Percentiles rank a stretch among this genome's conserved stretches.
These are phyloP conservation scores for Coffea humblotiana DNA, from an alignment of 305 asterid genomes.

Conservation along the genomic window DNA sequence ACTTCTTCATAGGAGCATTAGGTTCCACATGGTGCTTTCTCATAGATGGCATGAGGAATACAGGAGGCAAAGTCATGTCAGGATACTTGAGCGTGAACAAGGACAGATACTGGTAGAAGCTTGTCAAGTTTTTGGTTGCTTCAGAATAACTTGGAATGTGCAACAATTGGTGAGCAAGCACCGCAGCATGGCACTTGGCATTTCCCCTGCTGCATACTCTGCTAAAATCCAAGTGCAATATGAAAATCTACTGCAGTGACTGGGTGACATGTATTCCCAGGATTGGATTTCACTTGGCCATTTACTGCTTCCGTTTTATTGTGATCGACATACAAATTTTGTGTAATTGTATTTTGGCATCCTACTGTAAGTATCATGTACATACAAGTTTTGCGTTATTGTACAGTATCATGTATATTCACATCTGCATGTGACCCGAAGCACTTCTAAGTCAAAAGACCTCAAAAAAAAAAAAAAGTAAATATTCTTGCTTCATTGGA, in stretches of 20 bases:
- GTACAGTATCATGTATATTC: too few relatives aligned
- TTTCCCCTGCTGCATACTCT: not conserved
- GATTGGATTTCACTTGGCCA: not conserved
- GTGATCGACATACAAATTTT: too few relatives aligned
- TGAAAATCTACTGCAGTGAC: not conserved
- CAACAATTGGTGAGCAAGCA: not conserved
- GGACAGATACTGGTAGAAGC: constrained; percentile 81
- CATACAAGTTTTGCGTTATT: not conserved
- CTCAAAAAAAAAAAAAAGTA: too few relatives aligned
- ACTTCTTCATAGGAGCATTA: constrained; percentile 84
- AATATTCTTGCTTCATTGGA: too few relatives aligned
- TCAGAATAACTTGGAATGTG: not conserved
- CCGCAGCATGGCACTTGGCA: not conserved
- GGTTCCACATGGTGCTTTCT: constrained; percentile 95
- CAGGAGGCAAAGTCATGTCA: constrained; percentile 90
- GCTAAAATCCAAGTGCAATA: not conserved
- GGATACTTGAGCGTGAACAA: constrained; percentile 93
- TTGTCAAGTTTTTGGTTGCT: not conserved
- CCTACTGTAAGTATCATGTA: not conserved
- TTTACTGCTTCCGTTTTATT: not conserved
- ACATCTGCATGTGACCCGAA: too few relatives aligned
- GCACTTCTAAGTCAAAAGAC: too few relatives aligned
- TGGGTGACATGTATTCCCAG: not conserved
- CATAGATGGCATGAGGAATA: constrained; percentile 91
- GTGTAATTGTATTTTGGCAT: not conserved